Evolutionary conservation across 306 rosid genomes (phyloP).

Genomic region (Vigna unguiculata): DNA sequence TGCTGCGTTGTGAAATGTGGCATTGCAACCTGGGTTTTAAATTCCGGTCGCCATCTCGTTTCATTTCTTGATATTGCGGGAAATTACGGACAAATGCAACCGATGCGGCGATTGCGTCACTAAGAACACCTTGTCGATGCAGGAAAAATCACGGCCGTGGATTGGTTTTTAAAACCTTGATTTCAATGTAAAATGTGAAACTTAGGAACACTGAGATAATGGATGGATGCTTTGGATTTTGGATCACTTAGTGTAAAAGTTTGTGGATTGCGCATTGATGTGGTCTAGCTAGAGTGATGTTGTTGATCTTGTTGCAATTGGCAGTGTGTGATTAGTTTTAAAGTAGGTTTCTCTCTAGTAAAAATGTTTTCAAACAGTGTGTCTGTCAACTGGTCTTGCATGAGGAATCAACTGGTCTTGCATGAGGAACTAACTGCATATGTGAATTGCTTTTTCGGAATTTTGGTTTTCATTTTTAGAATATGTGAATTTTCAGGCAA

Average conservation of each 20-base stretch:
- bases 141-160: not conserved
- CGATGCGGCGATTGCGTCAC: not conserved
- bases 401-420: not conserved
- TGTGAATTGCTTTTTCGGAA: slow-evolving; percentile 1
- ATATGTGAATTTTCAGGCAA: slow-evolving; percentile 54
- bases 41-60: not conserved
- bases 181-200: not conserved
- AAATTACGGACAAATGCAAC: not conserved
- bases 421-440: not conserved
- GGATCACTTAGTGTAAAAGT: slow-evolving; percentile 1
- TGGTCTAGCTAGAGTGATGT: not conserved
- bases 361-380: not conserved
- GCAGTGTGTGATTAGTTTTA: not conserved
- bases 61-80: not conserved
- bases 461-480: slow-evolving; percentile 31
- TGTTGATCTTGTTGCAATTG: not conserved
- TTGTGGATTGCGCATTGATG: not conserved
- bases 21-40: not conserved
- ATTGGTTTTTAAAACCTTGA: not conserved
- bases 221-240: slow-evolving; percentile 15
- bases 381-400: not conserved
- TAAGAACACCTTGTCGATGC: not conserved
- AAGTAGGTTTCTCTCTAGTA: not conserved
- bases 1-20: slow-evolving; percentile 18
- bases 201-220: slow-evolving; percentile 15